Evolutionary conservation across 345 rosid species (phyloP).

Genomic region (Lepidium aucheri): DNA sequence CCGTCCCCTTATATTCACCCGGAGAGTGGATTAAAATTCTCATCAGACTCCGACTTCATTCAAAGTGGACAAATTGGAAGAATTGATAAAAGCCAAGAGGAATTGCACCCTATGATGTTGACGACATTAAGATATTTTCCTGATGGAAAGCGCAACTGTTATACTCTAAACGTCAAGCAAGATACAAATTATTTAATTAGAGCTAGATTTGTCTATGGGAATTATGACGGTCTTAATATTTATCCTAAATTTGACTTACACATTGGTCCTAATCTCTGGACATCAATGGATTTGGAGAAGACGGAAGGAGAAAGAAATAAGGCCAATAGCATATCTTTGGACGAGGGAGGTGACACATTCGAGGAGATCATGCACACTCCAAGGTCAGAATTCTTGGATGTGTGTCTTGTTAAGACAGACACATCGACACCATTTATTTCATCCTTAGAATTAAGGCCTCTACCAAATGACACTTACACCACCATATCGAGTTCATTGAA

Average conservation of each 20-base stretch:
- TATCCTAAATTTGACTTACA: constrained; percentile 23
- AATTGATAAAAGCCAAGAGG: neutral
- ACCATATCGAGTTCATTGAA: constrained; percentile 9
- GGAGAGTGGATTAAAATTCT: constrained; percentile 13
- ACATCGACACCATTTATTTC: constrained; percentile 17
- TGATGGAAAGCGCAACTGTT: constrained; percentile 32
- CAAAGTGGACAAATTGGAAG: constrained; percentile 13
- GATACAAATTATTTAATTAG: constrained; percentile 28
- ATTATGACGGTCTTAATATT: constrained; percentile 14
- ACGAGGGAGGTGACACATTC: neutral
- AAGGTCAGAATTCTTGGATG: neutral
- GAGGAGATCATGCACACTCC: constrained; percentile 29
- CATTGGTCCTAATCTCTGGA: constrained; percentile 29
- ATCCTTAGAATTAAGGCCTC: constrained; percentile 5
- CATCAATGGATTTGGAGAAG: constrained; percentile 1
- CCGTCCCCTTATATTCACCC: constrained; percentile 13
- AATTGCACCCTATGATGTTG: too few species aligned
- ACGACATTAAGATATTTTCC: constrained; percentile 26
- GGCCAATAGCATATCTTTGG: too few species aligned
- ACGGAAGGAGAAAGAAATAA: too few species aligned
- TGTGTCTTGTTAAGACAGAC: constrained; percentile 34
- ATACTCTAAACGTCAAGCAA: constrained; percentile 12
- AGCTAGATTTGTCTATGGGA: constrained; percentile 18
- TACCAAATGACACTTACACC: neutral
- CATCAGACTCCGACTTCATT: constrained; percentile 22